Evolutionary conservation across 2,329 filamentous ascomycete species (phyloP).

Genomic region (Beauveria sp.): DNA sequence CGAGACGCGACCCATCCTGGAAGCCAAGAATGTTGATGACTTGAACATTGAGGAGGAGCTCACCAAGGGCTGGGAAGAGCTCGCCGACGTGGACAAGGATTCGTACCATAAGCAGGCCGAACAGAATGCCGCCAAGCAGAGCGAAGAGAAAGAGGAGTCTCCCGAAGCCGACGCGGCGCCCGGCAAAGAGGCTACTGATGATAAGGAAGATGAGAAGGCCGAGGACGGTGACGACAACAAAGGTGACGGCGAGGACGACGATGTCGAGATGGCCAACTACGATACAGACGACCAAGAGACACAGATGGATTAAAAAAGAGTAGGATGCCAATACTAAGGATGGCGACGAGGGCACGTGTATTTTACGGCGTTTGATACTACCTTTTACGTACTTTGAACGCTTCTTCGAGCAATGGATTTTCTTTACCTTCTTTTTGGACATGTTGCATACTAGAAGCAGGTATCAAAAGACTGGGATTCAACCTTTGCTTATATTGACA

Average conservation of each 20-base stretch:
- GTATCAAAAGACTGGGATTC: not conserved
- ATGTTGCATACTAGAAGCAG: not conserved
- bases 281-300: conserved; percentile 36
- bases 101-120: conserved; percentile 34
- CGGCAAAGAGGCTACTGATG: conserved; percentile 19
- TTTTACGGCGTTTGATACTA: conserved; percentile 11
- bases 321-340: conserved; percentile 18
- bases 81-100: conserved; percentile 41
- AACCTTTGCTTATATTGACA: not conserved
- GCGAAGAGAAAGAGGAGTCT: conserved; percentile 20
- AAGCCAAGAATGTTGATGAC: conserved; percentile 36
- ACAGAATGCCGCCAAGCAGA: not conserved
- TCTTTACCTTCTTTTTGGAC: not conserved
- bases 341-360: conserved; percentile 22
- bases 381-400: not conserved
- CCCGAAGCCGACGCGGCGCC: conserved; percentile 15
- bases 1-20: conserved; percentile 38
- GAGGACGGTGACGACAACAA: conserved; percentile 19
- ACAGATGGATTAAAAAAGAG: conserved; percentile 18
- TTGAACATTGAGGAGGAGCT: conserved; percentile 47
- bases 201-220: conserved; percentile 19
- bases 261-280: conserved; percentile 42
- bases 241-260: conserved; percentile 35
- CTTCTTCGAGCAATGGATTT: not conserved
- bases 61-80: conserved; percentile 45